Conservation (phyloP, 1,284 basidiomycete species). For the Austroboletus niveus region DNA sequence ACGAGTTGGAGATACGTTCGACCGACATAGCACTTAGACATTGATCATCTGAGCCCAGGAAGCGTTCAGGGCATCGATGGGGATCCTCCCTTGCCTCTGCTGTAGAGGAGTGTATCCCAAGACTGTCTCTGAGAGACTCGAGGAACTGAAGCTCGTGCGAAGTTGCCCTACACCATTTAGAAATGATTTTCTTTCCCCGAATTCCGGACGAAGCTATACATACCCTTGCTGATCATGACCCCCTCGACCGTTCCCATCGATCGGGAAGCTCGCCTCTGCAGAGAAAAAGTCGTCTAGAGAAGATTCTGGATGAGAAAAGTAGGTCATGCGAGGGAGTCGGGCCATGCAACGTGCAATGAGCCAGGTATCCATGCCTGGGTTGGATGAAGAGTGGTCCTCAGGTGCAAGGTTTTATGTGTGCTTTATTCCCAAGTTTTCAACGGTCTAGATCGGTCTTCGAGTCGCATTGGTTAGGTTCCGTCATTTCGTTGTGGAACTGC, state of each 20-base stretch:
- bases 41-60: not conserved
- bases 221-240: not conserved
- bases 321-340: conserved; percentile 8
- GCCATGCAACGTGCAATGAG: conserved; percentile 13
- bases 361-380: conserved; percentile 12
- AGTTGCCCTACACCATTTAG: conserved; percentile 5
- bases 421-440: not conserved
- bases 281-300: conserved; percentile 17
- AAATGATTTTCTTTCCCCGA: not conserved
- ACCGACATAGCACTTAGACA: not conserved
- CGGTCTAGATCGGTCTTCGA: not conserved
- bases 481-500: not conserved
- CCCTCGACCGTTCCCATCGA: not conserved
- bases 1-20: not conserved
- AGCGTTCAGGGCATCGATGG: not conserved
- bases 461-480: not conserved
- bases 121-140: conserved; percentile 3
- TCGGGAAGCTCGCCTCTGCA: not conserved
- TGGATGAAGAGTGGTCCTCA: not conserved
- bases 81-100: not conserved
- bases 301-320: conserved; percentile 14
- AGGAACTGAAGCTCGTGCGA: conserved; percentile 11
- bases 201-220: not conserved
- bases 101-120: not conserved
- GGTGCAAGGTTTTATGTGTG: not conserved